Percentiles rank a stretch among this genome's conserved stretches.
Evolutionary conservation across 176 grass and related monocot species (phyloP).

Genomic region (Cenchrus purpureus): DNA sequence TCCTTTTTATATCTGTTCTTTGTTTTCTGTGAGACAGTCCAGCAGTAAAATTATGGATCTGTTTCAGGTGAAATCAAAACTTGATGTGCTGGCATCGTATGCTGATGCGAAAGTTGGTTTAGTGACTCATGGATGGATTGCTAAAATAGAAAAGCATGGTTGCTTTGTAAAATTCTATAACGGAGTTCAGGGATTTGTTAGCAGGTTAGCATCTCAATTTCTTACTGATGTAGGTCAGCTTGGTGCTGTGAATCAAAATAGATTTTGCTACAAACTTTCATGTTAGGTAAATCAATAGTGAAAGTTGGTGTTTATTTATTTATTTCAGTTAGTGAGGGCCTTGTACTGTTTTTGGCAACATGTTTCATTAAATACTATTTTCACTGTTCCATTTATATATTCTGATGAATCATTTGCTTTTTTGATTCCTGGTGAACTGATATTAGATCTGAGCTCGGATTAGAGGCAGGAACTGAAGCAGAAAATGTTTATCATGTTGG

Average conservation of each 20-base stretch:
- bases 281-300: not conserved
- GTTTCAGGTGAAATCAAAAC: constrained; percentile 94
- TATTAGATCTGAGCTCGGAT: constrained; percentile 84
- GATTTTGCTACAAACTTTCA: not conserved
- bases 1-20: constrained; percentile 7
- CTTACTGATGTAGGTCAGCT: constrained; percentile 13
- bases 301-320: not conserved
- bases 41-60: constrained; percentile 1
- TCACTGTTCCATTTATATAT: not conserved
- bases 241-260: not conserved
- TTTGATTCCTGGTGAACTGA: constrained; percentile 26
- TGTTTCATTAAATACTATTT: not conserved
- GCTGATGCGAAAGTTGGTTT: constrained; percentile 88
- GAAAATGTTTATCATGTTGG: constrained; percentile 87
- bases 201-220: constrained; percentile 59
- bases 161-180: constrained; percentile 96
- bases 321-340: not conserved
- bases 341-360: constrained; percentile 11
- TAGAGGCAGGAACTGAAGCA: constrained; percentile 75
- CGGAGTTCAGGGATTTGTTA: constrained; percentile 89
- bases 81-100: constrained; percentile 77
- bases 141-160: constrained; percentile 95
- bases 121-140: constrained; percentile 92
- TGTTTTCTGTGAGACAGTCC: constrained; percentile 2
- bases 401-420: constrained; percentile 35